Percentiles rank a stretch among this genome's conserved stretches.
Conservation (phyloP, 306 rosid species). For the Acacia crassicarpa region DNA sequence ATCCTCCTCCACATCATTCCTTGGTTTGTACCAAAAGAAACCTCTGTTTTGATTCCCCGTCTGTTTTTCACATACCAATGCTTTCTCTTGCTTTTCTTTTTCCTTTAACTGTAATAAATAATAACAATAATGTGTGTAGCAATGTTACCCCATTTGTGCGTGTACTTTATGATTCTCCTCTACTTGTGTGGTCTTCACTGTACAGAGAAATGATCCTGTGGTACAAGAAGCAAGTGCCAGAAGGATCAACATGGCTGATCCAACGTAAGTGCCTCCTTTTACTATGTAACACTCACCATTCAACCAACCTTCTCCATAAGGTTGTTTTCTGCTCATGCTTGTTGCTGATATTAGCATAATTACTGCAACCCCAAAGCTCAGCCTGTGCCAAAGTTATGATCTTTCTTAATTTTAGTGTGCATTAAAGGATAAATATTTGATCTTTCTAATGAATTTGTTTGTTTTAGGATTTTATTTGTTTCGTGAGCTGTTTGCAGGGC, state of each 20-base stretch:
- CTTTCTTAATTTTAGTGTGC: not conserved
- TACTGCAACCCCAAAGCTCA: conserved; percentile 64
- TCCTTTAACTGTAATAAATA: not conserved
- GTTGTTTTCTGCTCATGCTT: conserved; percentile 76
- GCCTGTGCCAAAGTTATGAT: conserved; percentile 53
- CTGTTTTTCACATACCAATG: not conserved
- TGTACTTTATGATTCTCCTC: conserved; percentile 45
- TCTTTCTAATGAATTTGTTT: not conserved
- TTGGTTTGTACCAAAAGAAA: conserved; percentile 10
- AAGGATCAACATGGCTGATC: conserved; percentile 58
- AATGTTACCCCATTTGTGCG: conserved; percentile 39
- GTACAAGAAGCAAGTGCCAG: conserved; percentile 43
- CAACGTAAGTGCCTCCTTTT: conserved; percentile 53
- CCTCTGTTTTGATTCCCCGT: conserved; percentile 8
- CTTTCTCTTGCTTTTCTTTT: not conserved
- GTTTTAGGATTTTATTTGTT: not conserved
- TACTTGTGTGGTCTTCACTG: conserved; percentile 36
- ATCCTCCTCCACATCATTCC: conserved; percentile 18
- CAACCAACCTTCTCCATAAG: conserved; percentile 81
- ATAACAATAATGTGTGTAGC: not conserved
- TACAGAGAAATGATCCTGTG: conserved; percentile 47
- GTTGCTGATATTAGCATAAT: conserved; percentile 51
- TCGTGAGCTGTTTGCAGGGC: conserved; percentile 17
- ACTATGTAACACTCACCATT: conserved; percentile 83
- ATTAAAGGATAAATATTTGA: not conserved